phyloP scores from a whole-genome alignment of 2,329 filamentous ascomycete species.

The Neospermospora avenae region DNA sequence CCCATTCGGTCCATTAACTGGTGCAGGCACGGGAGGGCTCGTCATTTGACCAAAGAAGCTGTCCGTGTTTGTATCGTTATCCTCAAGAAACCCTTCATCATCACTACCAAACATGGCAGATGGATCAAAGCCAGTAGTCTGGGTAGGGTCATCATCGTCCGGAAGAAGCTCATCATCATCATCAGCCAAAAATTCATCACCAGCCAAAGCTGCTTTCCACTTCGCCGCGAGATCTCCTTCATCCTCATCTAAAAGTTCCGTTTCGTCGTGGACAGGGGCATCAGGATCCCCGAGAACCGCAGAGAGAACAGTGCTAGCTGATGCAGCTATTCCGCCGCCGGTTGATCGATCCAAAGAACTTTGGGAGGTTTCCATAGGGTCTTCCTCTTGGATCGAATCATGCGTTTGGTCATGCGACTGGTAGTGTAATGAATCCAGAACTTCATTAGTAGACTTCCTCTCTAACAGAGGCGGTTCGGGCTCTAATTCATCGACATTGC shows the following conservation, averaged over 20 bases:
- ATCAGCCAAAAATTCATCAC: conserved; percentile 59
- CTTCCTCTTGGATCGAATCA: conserved; percentile 19
- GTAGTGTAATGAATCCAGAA: conserved; percentile 50
- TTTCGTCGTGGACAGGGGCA: conserved; percentile 14
- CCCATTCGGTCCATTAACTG: conserved; percentile 33
- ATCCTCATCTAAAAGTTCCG: conserved; percentile 37
- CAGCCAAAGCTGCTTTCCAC: conserved; percentile 79
- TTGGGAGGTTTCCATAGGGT: conserved; percentile 14
- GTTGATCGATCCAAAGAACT: conserved; percentile 23
- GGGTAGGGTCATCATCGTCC: conserved; percentile 46
- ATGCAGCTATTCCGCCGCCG: conserved; percentile 28
- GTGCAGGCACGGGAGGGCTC: conserved; percentile 29
- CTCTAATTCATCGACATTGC: conserved; percentile 28
- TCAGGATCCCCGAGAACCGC: conserved; percentile 30
- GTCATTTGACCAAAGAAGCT: conserved; percentile 27
- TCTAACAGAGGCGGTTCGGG: conserved; percentile 42
- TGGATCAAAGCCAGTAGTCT: conserved; percentile 52
- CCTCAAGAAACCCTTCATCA: conserved; percentile 80
- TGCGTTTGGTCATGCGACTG: conserved; percentile 26
- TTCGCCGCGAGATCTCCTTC: conserved; percentile 68
- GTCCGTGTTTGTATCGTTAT: conserved; percentile 28
- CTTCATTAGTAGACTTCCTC: conserved; percentile 68
- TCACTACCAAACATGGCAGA: conserved; percentile 74
- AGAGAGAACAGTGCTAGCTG: conserved; percentile 29
- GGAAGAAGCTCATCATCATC: conserved; percentile 61